Evolutionary conservation across 352 stramenopile species (phyloP), one percentile per base, ranked within the genome.

Genomic region (Globisporangium alternatum): DNA sequence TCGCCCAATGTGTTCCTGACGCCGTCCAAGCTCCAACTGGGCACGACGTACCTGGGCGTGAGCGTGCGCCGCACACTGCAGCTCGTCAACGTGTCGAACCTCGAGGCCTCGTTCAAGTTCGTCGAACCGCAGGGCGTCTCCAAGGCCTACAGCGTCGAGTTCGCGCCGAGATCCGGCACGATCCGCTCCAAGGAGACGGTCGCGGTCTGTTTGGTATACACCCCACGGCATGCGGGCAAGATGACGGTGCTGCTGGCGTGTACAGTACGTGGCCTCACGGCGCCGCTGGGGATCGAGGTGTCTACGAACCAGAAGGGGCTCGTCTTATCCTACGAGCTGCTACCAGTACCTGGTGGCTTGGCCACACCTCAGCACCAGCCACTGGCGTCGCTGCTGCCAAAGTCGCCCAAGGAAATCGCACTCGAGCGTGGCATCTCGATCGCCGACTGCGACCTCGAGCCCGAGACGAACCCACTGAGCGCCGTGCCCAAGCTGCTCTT

Each of bases 41-140:
- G 83, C 25, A 83, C 83, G 5, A 91, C 80, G 7, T 95, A 91
- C 63, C 62, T 92, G 43, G 78, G 79, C 5, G 80, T 91, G 21
- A 56, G 70, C 7, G 76, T 89, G 17, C 72, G 68, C 1, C 64
- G 76, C 13, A 80, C 67, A 0, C 35, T 92, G 48, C 49, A 83
- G 30, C 75, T 95, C n/a, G 64, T 91, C 17, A 95, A 95, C 43
- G 74, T 91, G 5, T 95, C 86, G 25, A 95, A 93, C 53, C 76
- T 93, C 22, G 79, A 88, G 33, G 80, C 83, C 19, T 64, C 62
- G 1, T 95, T 93, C 70, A 90, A 91, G 65, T 91, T 91, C 51
- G 69, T 81, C 13, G 83, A 91, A 55, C 83, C 82, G 0, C 73
- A 91, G 33, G 79, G 80, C 8, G 51, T 37, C 4, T 89, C 78